Evolutionary conservation across 768 basidiomycete species (phyloP), one percentile per base, ranked within the genome.

Genomic region (Porpolomopsis calyptriformis): DNA sequence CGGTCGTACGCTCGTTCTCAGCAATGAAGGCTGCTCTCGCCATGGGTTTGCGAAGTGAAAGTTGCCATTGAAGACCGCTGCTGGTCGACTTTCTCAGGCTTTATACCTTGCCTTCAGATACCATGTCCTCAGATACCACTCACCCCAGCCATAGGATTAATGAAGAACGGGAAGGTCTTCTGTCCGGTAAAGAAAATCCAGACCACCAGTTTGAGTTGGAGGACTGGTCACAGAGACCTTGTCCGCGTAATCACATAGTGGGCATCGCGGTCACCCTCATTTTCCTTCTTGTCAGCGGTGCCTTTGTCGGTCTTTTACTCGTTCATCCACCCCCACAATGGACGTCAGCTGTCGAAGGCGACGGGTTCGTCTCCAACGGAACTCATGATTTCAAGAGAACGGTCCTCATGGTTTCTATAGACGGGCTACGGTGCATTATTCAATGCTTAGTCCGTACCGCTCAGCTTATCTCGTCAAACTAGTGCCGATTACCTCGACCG

Each of bases 401-500:
- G 0, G 85, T 89, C 6, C 58, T 93, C 16, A 73, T 93, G 45
- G 78, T 93, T 3, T 91, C 88, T 23, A 86, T 93, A 27, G 91
- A 93, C 56, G 90, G 90, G 0, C 64, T 93, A 26, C 71, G 85
- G 85, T 80, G 54, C 35, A 43, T 19, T 19, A 35, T 25, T 18
- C 11, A 43, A 42, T 18, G 10, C 22, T 40, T 37, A 37, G 20
- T 19, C 16, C 27, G 18, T 38, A 52, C 20, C 34, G 37, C 46
- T 16, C 50, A 49, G 10, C 58, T 45, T 35, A 16, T 35, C 49
- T 49, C 37, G 39, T 18, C 40, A 45, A 16, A 20, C 34, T 23
- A 88, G 88, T 45, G 86, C 90, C 27, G 86, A 87, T 59, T 93
- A 93, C 57, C 71, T 94, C 20, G 86, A 91, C 59, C 73, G 86